These are phyloP conservation scores for Glycine latifolia DNA, from an alignment of 306 rosid genomes.

Conservation along the genomic window DNA sequence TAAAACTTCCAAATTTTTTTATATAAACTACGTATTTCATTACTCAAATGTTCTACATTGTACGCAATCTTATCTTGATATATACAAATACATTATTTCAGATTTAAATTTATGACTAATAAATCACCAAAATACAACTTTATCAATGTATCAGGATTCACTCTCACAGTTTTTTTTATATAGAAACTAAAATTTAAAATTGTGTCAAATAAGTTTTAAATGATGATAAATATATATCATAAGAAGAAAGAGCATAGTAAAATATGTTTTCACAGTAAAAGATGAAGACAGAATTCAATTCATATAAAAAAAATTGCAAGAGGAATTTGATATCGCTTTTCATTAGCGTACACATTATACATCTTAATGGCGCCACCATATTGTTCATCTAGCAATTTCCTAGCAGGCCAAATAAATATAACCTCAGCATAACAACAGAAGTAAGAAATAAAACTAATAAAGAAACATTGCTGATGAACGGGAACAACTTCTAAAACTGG, in stretches of 20 bases:
- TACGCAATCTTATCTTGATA: no score
- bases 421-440: constrained; percentile 28
- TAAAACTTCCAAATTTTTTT: no score
- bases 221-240: background rate
- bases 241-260: background rate
- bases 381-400: constrained; percentile 27
- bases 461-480: constrained; percentile 33
- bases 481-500: constrained; percentile 42
- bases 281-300: background rate
- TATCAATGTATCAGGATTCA: no score
- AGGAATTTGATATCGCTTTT: constrained; percentile 19
- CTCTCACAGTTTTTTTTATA: no score
- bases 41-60: no score
- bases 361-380: constrained; percentile 33
- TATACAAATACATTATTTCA: no score
- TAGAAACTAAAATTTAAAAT: no score
- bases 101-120: no score
- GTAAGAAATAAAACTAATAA: constrained; percentile 16
- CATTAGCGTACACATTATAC: constrained; percentile 39
- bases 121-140: no score
- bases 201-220: background rate
- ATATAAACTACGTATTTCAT: no score
- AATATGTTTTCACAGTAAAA: background rate
- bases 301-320: background rate
- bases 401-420: constrained; percentile 45